Base-by-base conservation (phyloP, 495 filamentous ascomycete genomes). In the Neurospora sublineolata region DNA sequence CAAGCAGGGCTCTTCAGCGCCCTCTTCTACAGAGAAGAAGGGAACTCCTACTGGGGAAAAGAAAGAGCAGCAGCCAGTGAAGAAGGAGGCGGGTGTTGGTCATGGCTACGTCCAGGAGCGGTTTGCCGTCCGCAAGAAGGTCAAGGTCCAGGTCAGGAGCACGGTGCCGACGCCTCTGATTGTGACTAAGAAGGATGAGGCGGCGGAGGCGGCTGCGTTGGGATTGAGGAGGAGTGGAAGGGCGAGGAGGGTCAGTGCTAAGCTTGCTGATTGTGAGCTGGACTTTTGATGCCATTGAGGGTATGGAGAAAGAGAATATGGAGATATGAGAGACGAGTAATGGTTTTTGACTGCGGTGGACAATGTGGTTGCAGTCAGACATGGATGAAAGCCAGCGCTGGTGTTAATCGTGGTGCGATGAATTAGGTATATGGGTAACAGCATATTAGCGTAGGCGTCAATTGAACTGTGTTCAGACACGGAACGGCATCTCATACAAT, bases 181-280 rank as follows among this genome's bases (percentile, higher is more conserved):
- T 2, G 6, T 16, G 52, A 37, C n/a, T 4, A 38, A 67, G 2
- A 36, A 69, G 16, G 33, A 68, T 18, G 27, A 41, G 16, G 72
- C 58, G 18, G 72, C 68, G 3, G 75, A 71, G 37, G 69, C 33
- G 14, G 68, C 67, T 14, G 75, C 20, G 4, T 37, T 69, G 4
- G 71, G 73, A 67, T 20, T 76, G 67, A 72, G 79, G 67, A 77
- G 80, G 38, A 80, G 77, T 69, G 77, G 76, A 4, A 75, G 79
- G 3, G 78, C 67, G 20, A 72, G 79, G 2, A 77, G 74, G 64
- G 75, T 73, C 9, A 79, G 78, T 44, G 73, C 77, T 30, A 80
- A 76, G 70, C 69, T 72, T 37, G 39, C 41, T 40, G 71, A 60
- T 60, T 60, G 23, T 33, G 52, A 60, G 52, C 1, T 60, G 23